Base-by-base conservation (phyloP, 2,329 filamentous ascomycete genomes). In the Mollisia scopiformis region DNA sequence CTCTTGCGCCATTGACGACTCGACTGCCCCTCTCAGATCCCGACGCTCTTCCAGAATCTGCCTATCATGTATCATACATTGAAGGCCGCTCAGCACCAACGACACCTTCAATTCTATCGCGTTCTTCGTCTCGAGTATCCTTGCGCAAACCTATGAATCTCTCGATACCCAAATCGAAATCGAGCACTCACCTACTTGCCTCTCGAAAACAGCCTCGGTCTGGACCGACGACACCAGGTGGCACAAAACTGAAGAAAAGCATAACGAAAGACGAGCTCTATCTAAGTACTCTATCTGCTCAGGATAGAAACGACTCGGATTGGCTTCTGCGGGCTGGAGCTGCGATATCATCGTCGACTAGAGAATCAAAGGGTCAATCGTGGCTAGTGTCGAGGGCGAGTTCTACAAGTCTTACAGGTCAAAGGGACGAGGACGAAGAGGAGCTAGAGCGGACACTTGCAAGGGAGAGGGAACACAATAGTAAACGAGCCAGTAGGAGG, bases 361-460 rank as follows among this genome's bases (percentile, higher is more conserved):
- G 87, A 59, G 88, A 90, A 71, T 87, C 79, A 69, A 90, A 90
- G 74, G 88, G 88, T 14, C 87, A 90, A 73, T 77, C 83, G 14
- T 91, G 88, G 88, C 81, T 91, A 21, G 78, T 84, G n/a, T 85
- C 86, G 25, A 80, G 86, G 50, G 84, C 83, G 57, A 88, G 85
- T 71, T 88, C 86, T 1, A 89, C 86, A 8, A 88, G 83, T 69
- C 78, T 89, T 19, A 76, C 80, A 0, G 83, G 79, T 25, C 74
- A 81, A 70, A 77, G 75, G 7, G 80, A 84, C 33, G 77, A 77
- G 3, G 83, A 84, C 3, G 82, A 85, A 39, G 81, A 82, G 62
- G 80, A 77, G 11, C 78, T 83, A 61, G 81, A 85, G 68, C 75
- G 77, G 49, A 80, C 84, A 70, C 73, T 84, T 23, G 80, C 78